These are phyloP conservation scores for Vitellaria paradoxa DNA, from an alignment of 179 eudicot genomes.

Conservation along the genomic window DNA sequence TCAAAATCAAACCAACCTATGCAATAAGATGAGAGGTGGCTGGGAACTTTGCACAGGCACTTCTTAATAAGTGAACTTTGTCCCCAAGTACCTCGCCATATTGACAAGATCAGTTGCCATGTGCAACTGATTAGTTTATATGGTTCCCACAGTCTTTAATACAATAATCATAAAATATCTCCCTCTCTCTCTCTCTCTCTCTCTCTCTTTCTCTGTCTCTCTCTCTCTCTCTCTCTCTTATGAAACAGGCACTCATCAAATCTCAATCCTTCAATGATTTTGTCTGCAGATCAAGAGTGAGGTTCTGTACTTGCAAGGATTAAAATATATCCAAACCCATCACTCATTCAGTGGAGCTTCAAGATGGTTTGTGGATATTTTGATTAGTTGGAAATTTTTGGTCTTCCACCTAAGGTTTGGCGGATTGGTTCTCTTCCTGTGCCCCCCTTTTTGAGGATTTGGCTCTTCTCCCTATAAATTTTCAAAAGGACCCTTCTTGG, in stretches of 20 bases:
- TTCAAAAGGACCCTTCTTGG: conserved; percentile 30
- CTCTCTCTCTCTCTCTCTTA: not conserved
- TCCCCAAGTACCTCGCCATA: conserved; percentile 16
- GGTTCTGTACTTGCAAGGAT: conserved; percentile 19
- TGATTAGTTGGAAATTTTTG: conserved; percentile 10
- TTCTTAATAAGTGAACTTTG: conserved; percentile 15
- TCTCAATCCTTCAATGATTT: conserved; percentile 30
- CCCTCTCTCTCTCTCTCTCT: not conserved
- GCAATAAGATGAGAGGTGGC: no score
- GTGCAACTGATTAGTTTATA: conserved; percentile 15
- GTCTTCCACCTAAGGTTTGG: conserved; percentile 16
- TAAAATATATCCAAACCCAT: conserved; percentile 14
- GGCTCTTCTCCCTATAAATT: conserved; percentile 33
- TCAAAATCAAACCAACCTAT: no score
- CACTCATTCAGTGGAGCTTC: conserved; percentile 13
- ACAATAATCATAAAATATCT: not conserved
- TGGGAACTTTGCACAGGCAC: conserved; percentile 11
- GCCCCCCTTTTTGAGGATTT: conserved; percentile 34
- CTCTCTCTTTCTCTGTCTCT: not conserved
- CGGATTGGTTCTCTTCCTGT: conserved; percentile 21
- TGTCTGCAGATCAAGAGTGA: conserved; percentile 42
- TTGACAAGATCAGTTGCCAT: conserved; percentile 23
- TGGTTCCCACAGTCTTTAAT: conserved; percentile 18
- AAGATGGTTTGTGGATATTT: conserved; percentile 9
- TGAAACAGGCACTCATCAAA: not conserved